Conservation (phyloP, 495 filamentous ascomycete species). For the Tuber indicum region DNA sequence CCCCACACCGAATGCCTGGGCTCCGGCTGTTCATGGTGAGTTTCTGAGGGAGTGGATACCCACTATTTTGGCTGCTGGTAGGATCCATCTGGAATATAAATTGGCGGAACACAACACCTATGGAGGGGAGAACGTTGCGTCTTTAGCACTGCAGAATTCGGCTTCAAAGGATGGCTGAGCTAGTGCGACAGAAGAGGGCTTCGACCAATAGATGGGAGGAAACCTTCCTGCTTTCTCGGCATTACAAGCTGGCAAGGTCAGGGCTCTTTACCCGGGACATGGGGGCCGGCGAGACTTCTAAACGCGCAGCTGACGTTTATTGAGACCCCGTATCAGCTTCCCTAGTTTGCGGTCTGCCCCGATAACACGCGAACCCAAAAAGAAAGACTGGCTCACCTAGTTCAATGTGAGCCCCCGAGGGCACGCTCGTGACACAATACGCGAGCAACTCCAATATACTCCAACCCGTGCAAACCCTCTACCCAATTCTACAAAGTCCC, state of each 20-base stretch:
- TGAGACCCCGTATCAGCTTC: constrained; percentile 50
- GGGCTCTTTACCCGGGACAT: constrained; percentile 43
- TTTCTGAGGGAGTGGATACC: constrained; percentile 46
- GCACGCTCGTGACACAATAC: constrained; percentile 39
- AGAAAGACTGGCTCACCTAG: constrained; percentile 46
- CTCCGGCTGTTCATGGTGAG: constrained; percentile 49
- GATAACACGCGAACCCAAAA: constrained; percentile 36
- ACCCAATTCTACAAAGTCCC: constrained; percentile 48
- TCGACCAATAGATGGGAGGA: constrained; percentile 44
- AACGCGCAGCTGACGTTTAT: constrained; percentile 48
- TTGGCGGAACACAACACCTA: constrained; percentile 49
- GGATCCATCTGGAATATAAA: constrained; percentile 44
- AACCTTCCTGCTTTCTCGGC: constrained; percentile 46
- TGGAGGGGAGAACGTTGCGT: constrained; percentile 51
- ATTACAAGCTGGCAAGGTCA: constrained; percentile 40
- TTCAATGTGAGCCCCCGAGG: constrained; percentile 49
- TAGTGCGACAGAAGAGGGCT: constrained; percentile 45
- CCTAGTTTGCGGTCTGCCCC: constrained; percentile 49
- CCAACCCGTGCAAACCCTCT: constrained; percentile 46
- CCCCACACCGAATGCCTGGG: constrained; percentile 48
- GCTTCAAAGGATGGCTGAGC: constrained; percentile 33
- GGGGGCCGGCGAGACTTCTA: constrained; percentile 47
- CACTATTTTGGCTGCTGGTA: constrained; percentile 36
- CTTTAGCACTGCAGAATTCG: constrained; percentile 42
- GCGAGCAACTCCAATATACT: constrained; percentile 42